Percentiles rank a stretch among this genome's conserved stretches.
phyloP scores from a whole-genome alignment of 2,329 filamentous ascomycete genomes.

The Herpomyces periplanetae region DNA sequence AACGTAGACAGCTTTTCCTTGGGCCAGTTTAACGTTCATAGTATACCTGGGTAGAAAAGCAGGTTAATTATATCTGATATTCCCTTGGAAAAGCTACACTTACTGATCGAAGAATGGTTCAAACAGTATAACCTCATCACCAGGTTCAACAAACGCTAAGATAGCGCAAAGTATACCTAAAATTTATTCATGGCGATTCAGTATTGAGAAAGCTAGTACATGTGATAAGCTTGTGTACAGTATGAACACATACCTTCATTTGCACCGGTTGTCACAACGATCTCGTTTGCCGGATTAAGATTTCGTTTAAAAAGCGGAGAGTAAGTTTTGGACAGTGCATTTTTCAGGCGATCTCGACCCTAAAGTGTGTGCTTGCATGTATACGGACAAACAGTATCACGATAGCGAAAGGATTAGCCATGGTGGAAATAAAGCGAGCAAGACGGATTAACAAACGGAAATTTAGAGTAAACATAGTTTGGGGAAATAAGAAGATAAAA shows the following conservation, averaged over 20 bases:
- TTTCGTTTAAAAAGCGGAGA: constrained; percentile 47
- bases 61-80: background rate
- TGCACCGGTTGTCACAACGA: constrained; percentile 68
- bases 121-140: constrained; percentile 87
- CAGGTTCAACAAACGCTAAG: constrained; percentile 79
- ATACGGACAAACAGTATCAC: too few species aligned
- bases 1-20: constrained; percentile 73
- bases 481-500: too few species aligned
- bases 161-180: constrained; percentile 69
- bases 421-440: too few species aligned
- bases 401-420: too few species aligned
- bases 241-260: constrained; percentile 19
- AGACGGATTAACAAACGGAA: too few species aligned
- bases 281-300: constrained; percentile 57
- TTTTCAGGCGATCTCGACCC: constrained; percentile 55
- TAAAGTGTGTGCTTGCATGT: too few species aligned
- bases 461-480: too few species aligned
- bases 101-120: constrained; percentile 95
- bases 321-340: constrained; percentile 75
- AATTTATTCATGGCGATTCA: constrained; percentile 1
- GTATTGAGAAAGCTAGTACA: too few species aligned
- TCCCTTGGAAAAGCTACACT: constrained; percentile 4
- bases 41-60: constrained; percentile 25
- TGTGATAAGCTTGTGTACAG: too few species aligned
- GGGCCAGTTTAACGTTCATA: constrained; percentile 91